A percentile compares a stretch with the other conserved stretches of the same genome.
phyloP scores from a whole-genome alignment of 441 rosid genomes.

The Raphanus hybrid region DNA sequence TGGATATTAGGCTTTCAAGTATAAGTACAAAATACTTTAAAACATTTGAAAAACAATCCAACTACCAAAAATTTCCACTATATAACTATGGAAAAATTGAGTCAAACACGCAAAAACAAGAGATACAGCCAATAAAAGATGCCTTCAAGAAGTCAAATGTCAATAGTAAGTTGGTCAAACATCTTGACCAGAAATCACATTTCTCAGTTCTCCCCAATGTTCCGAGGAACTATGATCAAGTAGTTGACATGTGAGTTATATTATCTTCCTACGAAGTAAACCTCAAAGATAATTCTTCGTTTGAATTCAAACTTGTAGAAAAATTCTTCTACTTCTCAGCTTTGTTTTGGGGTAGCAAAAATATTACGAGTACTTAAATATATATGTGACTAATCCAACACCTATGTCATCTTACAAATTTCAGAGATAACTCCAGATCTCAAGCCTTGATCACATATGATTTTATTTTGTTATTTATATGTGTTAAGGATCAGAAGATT shows the following conservation, averaged over 20 bases:
- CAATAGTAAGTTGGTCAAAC: slow-evolving; percentile 1
- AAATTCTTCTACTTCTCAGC: background rate
- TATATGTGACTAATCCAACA: background rate
- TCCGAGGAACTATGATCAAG: slow-evolving; percentile 21
- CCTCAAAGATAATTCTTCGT: background rate
- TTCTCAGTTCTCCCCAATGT: slow-evolving; percentile 1
- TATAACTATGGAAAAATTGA: background rate
- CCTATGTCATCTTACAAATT: too few species aligned
- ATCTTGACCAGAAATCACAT: background rate
- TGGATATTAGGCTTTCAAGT: background rate
- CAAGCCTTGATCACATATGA: background rate
- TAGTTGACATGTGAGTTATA: slow-evolving; percentile 28
- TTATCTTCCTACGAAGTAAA: background rate
- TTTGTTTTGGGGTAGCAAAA: background rate
- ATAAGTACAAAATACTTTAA: background rate
- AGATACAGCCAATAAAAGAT: background rate
- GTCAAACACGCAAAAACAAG: background rate
- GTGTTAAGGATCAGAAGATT: background rate
- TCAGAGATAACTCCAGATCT: too few species aligned
- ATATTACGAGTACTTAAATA: background rate
- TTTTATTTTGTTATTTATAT: background rate
- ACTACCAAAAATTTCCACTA: background rate
- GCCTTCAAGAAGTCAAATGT: background rate
- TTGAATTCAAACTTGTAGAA: background rate
- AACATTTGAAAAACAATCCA: slow-evolving; percentile 6